These are phyloP conservation scores for Hemisphaericaspora xylanilytica DNA, from an alignment of 1,139 yeast genomes.

Conservation along the genomic window DNA sequence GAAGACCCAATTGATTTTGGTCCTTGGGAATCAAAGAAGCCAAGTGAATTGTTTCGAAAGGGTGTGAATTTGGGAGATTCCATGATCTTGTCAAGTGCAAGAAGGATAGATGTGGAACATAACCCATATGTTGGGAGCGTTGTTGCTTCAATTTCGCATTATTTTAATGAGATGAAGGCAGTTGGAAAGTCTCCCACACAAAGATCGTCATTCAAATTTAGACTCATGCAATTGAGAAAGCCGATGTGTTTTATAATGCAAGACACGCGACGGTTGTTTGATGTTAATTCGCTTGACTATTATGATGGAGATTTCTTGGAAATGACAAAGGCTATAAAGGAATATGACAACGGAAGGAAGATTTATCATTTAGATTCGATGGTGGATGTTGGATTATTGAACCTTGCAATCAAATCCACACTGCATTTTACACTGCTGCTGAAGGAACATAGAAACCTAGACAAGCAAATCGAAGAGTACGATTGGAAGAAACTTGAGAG, in stretches of 20 bases:
- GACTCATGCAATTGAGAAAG: background rate
- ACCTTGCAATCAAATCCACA: background rate
- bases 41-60: background rate
- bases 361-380: background rate
- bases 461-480: background rate
- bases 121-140: background rate
- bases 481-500: background rate
- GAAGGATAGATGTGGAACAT: background rate
- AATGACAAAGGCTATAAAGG: background rate
- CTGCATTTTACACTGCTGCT: background rate
- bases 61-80: background rate
- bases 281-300: background rate
- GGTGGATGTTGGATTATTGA: background rate
- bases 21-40: background rate
- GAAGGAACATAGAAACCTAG: background rate
- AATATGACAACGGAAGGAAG: background rate
- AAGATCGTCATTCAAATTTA: background rate
- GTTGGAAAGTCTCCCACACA: background rate
- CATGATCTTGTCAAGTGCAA: background rate
- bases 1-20: conserved; percentile 3
- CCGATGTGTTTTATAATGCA: background rate
- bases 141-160: background rate
- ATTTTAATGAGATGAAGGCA: background rate
- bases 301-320: background rate
- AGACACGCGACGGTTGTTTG: background rate